Evolutionary conservation across 1,284 basidiomycete genomes (phyloP), one percentile per base, ranked within the genome.

Genomic region (Ganoderma boninense): DNA sequence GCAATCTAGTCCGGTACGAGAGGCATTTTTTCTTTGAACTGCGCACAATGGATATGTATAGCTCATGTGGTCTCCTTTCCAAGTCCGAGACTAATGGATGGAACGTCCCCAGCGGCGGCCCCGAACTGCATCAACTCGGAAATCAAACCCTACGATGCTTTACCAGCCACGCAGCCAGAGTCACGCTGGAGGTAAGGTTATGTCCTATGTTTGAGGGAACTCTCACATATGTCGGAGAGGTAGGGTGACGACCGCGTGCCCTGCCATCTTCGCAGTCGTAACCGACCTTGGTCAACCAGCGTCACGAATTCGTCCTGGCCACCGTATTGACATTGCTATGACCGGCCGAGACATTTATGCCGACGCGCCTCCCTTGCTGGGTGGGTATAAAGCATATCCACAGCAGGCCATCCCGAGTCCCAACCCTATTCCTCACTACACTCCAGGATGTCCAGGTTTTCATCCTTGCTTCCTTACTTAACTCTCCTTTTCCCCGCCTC

Each of bases 381-480:
- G 32, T 3, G 54, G 29, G 18, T 57, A 57, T 57, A 57, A 57
- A 57, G 29, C 11, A 20, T 14, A 8, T 35, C 29, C 29, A 8
- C 16, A 35, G 29, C 14, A 56, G 29, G 54, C 54, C 54, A 35
- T 35, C 16, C 18, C 29, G 32, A 57, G 32, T 35, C 29, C 18
- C 29, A 57, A 57, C 54, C 54, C 54, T 10, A 35, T 16, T 57
- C 57, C 35, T 40, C 23, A n/a, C 35, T 38, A 20, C 18, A 60
- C 16, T 3, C 20, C 20, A 8, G 23, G 57, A 74, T 74, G 73
- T 64, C 69, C 26, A 66, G 35, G 54, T 71, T 74, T 49, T 65
- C 68, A 49, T 71, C 69, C 6, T 62, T 74, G 32, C 69, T 72
- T 66, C 43, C 66, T 43, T 71, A 59, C 64, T 38, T 69, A 67